Evolutionary conservation across 495 filamentous ascomycete species (phyloP).

Genomic region (Jackrogersella minutella): DNA sequence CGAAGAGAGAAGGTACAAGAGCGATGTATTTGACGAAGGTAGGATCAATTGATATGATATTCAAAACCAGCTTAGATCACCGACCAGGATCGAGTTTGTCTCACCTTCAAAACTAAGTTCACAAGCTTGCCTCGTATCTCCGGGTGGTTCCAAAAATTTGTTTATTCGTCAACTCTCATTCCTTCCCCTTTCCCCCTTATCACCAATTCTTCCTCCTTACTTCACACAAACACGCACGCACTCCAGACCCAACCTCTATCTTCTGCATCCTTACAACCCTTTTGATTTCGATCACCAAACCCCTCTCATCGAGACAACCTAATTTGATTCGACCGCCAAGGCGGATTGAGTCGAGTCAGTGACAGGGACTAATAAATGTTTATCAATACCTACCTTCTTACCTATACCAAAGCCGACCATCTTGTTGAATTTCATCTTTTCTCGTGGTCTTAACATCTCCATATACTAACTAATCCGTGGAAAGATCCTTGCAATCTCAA

Average conservation of each 20-base stretch:
- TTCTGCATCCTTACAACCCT: slow-evolving; percentile 23
- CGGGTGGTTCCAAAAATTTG: slow-evolving; percentile 9
- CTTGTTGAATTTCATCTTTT: slow-evolving; percentile 5
- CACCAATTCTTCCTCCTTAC: not conserved
- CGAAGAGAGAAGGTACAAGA: slow-evolving; percentile 27
- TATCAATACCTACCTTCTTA: not conserved
- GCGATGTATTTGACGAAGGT: not conserved
- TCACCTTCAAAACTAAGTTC: slow-evolving; percentile 39
- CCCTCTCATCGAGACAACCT: not conserved
- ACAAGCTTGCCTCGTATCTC: slow-evolving; percentile 13
- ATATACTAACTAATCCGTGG: not conserved
- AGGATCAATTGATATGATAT: not conserved
- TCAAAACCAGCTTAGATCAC: slow-evolving; percentile 20
- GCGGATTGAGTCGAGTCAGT: not conserved
- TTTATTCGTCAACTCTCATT: slow-evolving; percentile 13
- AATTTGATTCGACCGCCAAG: not conserved
- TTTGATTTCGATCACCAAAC: slow-evolving; percentile 1
- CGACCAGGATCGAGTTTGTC: slow-evolving; percentile 24
- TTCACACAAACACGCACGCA: too few species aligned
- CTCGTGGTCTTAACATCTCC: not conserved
- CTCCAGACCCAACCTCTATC: not conserved
- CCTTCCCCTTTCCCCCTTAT: slow-evolving; percentile 6
- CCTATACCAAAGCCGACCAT: slow-evolving; percentile 6
- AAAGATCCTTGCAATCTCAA: slow-evolving; percentile 2
- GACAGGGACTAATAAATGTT: not conserved